Evolutionary conservation across 139 green algal genomes (phyloP).

Genomic region (Closterium sp.): DNA sequence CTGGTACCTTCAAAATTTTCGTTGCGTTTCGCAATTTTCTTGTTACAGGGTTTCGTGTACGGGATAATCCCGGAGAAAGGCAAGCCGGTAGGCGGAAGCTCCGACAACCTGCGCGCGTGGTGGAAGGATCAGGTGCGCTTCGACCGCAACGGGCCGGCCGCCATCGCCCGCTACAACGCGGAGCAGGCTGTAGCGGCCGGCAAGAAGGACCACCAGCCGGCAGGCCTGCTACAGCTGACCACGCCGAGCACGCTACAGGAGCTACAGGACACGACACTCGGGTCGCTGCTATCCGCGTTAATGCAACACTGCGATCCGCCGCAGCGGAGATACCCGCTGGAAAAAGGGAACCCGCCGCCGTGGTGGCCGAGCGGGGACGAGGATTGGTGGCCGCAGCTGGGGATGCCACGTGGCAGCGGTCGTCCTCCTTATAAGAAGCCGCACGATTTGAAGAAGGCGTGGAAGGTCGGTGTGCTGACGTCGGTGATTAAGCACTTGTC

Average conservation of each 20-base stretch:
- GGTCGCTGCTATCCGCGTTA: conserved; percentile 43
- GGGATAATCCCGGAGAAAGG: conserved; percentile 52
- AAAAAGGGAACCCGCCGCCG: conserved; percentile 37
- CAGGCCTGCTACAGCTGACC: neutral
- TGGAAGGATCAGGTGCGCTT: conserved; percentile 55
- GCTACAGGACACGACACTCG: conserved; percentile 49
- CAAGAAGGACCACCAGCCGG: neutral
- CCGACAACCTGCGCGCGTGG: conserved; percentile 49
- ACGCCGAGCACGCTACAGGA: conserved; percentile 34
- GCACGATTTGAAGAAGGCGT: conserved; percentile 51
- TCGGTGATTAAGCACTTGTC: conserved; percentile 52
- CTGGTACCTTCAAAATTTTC: neutral
- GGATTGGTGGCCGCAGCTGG: conserved; percentile 44
- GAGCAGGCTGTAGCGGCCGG: conserved; percentile 24
- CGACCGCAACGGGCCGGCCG: conserved; percentile 47
- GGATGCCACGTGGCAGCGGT: conserved; percentile 23
- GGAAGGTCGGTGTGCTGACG: conserved; percentile 49
- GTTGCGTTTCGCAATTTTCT: neutral
- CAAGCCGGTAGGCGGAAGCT: conserved; percentile 45
- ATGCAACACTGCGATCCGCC: conserved; percentile 50
- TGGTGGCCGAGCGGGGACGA: conserved; percentile 50
- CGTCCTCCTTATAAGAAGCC: conserved; percentile 48
- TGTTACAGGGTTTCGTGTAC: conserved; percentile 46
- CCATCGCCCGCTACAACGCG: conserved; percentile 42
- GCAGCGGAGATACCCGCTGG: conserved; percentile 39